These are phyloP conservation scores for Allium cepa DNA, from an alignment of 106 monocot species.

Conservation along the genomic window DNA sequence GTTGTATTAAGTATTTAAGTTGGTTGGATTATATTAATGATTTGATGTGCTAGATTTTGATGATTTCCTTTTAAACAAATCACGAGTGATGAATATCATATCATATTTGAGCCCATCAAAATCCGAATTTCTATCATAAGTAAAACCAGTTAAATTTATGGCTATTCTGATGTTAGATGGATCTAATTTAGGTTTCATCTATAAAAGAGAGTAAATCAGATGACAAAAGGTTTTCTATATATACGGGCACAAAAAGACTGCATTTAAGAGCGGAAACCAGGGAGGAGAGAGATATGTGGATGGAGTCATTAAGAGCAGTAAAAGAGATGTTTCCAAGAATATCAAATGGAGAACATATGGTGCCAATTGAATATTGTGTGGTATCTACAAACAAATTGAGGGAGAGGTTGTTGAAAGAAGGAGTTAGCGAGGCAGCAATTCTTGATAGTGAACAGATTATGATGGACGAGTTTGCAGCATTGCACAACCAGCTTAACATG, in stretches of 20 bases:
- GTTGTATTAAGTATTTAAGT: too few species aligned
- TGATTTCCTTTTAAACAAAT: too few species aligned
- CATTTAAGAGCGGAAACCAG: conserved; percentile 51
- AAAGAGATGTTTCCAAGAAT: conserved; percentile 66
- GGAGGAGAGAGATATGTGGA: conserved; percentile 41
- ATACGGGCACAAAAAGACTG: conserved; percentile 57
- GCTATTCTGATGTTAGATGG: background rate
- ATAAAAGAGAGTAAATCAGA: conserved; percentile 59
- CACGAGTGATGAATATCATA: too few species aligned
- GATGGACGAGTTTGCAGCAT: conserved; percentile 50
- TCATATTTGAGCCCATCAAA: too few species aligned
- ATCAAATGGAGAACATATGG: conserved; percentile 52
- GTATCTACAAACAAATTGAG: conserved; percentile 58
- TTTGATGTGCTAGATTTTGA: too few species aligned
- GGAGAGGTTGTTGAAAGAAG: conserved; percentile 59
- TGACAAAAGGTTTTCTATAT: conserved; percentile 48
- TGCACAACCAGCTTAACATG: conserved; percentile 61
- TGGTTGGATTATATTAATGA: too few species aligned
- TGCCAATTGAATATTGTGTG: conserved; percentile 34
- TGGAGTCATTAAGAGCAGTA: conserved; percentile 50
- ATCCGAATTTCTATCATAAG: too few species aligned
- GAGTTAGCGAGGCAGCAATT: conserved; percentile 55
- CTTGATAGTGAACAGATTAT: conserved; percentile 75
- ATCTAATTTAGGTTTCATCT: conserved; percentile 36
- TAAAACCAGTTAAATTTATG: too few species aligned